phyloP scores from a whole-genome alignment of 2,329 filamentous ascomycete genomes.

The Daldinia eschscholtzii region DNA sequence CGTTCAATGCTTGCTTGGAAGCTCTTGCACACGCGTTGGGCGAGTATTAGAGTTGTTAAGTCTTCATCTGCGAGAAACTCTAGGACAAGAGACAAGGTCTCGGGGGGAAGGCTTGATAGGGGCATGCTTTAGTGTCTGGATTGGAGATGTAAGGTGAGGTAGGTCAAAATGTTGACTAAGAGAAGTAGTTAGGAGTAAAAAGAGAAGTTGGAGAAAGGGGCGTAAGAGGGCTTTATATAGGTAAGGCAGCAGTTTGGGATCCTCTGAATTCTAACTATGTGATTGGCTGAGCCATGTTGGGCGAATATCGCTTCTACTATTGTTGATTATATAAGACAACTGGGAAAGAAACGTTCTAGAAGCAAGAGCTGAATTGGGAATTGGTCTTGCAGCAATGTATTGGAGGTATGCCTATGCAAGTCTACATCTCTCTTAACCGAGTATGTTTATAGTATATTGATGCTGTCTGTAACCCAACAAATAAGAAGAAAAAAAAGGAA shows the following conservation, averaged over 20 bases:
- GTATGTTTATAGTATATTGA: conserved; percentile 4
- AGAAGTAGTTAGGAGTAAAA: neutral
- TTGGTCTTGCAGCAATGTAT: neutral
- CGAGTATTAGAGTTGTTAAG: conserved; percentile 23
- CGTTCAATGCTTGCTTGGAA: conserved; percentile 18
- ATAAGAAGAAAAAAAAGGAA: neutral
- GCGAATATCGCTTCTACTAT: neutral
- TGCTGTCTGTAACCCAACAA: conserved; percentile 23
- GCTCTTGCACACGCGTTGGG: conserved; percentile 24
- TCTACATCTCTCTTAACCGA: conserved; percentile 3
- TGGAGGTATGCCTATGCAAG: conserved; percentile 6
- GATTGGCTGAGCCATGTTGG: conserved; percentile 6
- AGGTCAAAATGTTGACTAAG: neutral
- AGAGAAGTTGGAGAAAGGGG: conserved; percentile 1
- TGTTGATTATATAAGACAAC: conserved; percentile 1
- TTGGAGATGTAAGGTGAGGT: neutral
- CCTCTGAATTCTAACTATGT: conserved; percentile 2
- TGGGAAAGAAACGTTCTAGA: neutral
- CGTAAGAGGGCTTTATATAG: neutral
- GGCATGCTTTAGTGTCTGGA: conserved; percentile 11
- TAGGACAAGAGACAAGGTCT: conserved; percentile 25
- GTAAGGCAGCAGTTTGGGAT: conserved; percentile 9
- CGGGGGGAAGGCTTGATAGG: conserved; percentile 21
- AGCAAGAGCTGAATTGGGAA: neutral
- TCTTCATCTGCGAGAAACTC: conserved; percentile 25